A percentile compares a stretch with the other conserved stretches of the same genome.
phyloP scores from a whole-genome alignment of 75 land plant species.

The Sequoia sempervirens region DNA sequence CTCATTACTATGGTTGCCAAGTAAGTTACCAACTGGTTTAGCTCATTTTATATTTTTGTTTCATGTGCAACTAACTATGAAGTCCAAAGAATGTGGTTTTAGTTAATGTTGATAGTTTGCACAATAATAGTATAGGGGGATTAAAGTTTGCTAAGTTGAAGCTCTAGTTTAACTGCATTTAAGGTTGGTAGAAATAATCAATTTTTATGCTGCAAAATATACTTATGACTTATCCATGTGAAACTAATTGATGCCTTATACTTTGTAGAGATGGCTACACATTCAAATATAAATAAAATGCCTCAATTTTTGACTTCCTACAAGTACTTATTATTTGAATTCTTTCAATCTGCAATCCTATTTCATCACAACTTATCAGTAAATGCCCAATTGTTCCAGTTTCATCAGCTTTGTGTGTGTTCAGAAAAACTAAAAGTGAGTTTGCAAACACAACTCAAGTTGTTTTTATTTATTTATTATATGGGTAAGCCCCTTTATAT shows the following conservation, averaged over 20 bases:
- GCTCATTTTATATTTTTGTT: neutral
- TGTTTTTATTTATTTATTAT: too few species aligned
- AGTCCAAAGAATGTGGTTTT: neutral
- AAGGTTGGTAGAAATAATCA: neutral
- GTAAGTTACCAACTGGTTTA: conserved; percentile 17
- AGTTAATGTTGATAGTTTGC: neutral
- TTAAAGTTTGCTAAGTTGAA: neutral
- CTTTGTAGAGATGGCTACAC: neutral
- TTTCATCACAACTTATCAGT: too few species aligned
- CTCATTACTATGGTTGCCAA: conserved; percentile 23
- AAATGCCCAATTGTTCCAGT: too few species aligned
- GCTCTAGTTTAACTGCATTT: neutral
- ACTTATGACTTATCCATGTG: neutral
- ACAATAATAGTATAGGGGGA: neutral
- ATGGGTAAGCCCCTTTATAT: too few species aligned
- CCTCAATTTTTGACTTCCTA: neutral
- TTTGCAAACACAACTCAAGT: too few species aligned
- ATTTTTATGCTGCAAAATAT: neutral
- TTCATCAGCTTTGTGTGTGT: too few species aligned
- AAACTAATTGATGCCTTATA: neutral
- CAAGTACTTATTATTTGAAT: neutral
- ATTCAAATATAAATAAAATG: neutral
- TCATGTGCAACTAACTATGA: neutral
- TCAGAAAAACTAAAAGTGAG: too few species aligned
- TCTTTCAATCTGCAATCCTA: neutral